Evolutionary conservation across 257 asterid species (phyloP).

Genomic region (Solanum virginianum): DNA sequence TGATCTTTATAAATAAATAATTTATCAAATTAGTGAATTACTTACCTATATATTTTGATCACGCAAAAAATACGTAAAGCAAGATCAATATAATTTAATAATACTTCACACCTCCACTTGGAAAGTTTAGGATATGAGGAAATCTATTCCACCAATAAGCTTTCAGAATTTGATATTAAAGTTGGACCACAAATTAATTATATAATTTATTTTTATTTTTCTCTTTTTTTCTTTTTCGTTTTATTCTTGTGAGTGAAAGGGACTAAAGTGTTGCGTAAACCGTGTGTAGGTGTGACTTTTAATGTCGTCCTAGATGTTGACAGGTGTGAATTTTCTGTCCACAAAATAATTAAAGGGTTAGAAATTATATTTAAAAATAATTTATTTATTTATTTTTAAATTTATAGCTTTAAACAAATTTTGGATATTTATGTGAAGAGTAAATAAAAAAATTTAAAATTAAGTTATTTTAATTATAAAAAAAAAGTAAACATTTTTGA

Average conservation of each 20-base stretch:
- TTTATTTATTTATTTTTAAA: too few species aligned
- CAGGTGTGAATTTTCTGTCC: not conserved
- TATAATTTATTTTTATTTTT: not conserved
- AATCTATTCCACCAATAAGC: slow-evolving; percentile 25
- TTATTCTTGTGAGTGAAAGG: not conserved
- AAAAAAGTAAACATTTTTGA: too few species aligned
- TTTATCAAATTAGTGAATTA: not conserved
- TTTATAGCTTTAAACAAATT: too few species aligned
- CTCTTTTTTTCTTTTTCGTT: not conserved
- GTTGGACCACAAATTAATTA: not conserved
- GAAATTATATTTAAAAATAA: not conserved
- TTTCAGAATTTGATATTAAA: slow-evolving; percentile 15
- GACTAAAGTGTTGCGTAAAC: not conserved
- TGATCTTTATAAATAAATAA: too few species aligned
- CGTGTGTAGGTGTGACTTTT: not conserved
- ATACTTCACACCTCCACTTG: not conserved
- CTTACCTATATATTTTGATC: too few species aligned
- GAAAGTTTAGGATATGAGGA: not conserved
- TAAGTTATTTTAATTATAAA: too few species aligned
- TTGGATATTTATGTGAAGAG: too few species aligned
- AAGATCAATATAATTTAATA: too few species aligned
- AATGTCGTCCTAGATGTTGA: not conserved
- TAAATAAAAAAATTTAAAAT: too few species aligned
- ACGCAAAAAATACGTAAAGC: too few species aligned
- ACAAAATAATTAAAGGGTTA: not conserved